phyloP scores from a whole-genome alignment of 169 alveolate species.

The Babesia gibsoni region DNA sequence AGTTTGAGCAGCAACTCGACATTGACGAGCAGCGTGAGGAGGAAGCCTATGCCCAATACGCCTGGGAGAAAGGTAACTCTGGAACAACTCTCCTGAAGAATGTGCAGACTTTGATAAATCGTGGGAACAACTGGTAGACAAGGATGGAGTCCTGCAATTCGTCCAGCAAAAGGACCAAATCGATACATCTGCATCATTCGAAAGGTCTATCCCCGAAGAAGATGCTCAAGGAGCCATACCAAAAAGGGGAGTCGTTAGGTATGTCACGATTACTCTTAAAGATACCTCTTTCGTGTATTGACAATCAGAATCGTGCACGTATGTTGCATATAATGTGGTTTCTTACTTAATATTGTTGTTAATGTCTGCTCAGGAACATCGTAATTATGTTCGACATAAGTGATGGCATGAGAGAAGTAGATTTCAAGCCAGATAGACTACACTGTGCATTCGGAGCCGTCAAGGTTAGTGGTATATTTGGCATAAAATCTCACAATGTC shows the following conservation, averaged over 20 bases:
- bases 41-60: slow-evolving; percentile 70
- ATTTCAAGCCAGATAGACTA: slow-evolving; percentile 74
- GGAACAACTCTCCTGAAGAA: background rate
- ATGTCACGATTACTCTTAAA: background rate
- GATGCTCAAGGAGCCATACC: slow-evolving; percentile 33
- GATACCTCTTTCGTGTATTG: background rate
- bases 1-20: slow-evolving; percentile 48
- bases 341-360: background rate
- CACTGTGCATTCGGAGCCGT: slow-evolving; percentile 69
- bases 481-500: background rate
- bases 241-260: slow-evolving; percentile 73
- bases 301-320: background rate
- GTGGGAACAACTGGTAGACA: slow-evolving; percentile 76
- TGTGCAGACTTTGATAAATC: slow-evolving; percentile 70
- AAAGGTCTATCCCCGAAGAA: background rate
- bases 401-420: slow-evolving; percentile 73
- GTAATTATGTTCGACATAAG: slow-evolving; percentile 72
- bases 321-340: background rate
- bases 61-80: slow-evolving; percentile 75
- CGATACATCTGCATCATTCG: slow-evolving; percentile 18
- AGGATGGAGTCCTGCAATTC: slow-evolving; percentile 73
- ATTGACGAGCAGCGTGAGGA: slow-evolving; percentile 55
- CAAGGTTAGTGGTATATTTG: slow-evolving; percentile 39
- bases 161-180: slow-evolving; percentile 53
- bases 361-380: slow-evolving; percentile 51